Evolutionary conservation across 805 yeast species (phyloP).

Genomic region (Lipomyces chichibuensis): DNA sequence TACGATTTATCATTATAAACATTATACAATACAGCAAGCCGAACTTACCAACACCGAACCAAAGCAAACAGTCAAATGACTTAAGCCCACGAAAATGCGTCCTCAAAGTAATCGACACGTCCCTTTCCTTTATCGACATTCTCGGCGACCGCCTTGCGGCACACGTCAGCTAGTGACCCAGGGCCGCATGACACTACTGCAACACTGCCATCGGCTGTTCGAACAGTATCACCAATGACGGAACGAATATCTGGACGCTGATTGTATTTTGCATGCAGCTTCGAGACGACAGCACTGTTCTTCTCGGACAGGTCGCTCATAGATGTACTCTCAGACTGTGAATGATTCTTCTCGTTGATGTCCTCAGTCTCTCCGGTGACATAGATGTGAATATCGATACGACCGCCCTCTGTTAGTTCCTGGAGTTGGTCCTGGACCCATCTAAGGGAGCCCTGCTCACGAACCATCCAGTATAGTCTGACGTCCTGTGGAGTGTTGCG

Average conservation of each 20-base stretch:
- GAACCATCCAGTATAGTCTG: constrained; percentile 34
- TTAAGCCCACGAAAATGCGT: constrained; percentile 33
- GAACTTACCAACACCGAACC: neutral
- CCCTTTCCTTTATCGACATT: constrained; percentile 27
- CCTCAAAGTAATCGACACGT: constrained; percentile 33
- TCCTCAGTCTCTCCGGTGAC: constrained; percentile 26
- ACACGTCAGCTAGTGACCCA: constrained; percentile 22
- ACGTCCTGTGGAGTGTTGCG: constrained; percentile 26
- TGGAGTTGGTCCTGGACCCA: constrained; percentile 31
- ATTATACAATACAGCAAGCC: neutral
- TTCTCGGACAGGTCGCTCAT: neutral
- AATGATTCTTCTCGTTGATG: neutral
- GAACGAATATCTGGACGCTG: constrained; percentile 19
- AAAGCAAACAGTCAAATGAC: constrained; percentile 2
- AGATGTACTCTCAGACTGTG: neutral
- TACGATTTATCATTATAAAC: neutral
- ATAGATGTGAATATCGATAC: constrained; percentile 23
- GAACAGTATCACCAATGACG: constrained; percentile 14
- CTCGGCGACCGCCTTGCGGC: constrained; percentile 22
- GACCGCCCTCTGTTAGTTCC: constrained; percentile 18
- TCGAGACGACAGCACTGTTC: neutral
- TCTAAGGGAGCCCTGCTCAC: constrained; percentile 15
- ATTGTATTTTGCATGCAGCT: constrained; percentile 4
- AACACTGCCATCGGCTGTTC: constrained; percentile 27
- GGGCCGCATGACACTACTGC: constrained; percentile 34